Evolutionary conservation across 148 eudicot genomes (phyloP).

Genomic region (Vaccinium myrtillus): DNA sequence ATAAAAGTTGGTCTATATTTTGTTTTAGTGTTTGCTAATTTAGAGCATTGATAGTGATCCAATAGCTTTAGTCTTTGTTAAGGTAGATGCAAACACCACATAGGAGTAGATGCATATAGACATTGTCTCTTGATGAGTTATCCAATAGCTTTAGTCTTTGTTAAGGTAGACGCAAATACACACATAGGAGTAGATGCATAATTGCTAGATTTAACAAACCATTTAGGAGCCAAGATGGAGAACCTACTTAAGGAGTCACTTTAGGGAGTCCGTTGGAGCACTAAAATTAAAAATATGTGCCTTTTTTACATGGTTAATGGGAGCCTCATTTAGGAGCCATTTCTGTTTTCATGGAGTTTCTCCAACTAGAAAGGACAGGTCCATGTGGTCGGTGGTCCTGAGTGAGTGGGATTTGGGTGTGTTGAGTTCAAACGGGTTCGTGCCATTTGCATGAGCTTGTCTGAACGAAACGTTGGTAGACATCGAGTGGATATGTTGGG

Average conservation of each 20-base stretch:
- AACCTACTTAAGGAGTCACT: not conserved
- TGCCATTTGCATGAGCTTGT: too few species aligned
- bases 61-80: too few species aligned
- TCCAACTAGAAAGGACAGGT: not conserved
- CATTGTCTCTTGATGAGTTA: not conserved
- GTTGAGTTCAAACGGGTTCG: not conserved
- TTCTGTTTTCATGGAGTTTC: not conserved
- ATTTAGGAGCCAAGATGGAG: not conserved
- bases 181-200: too few species aligned
- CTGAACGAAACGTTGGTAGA: not conserved
- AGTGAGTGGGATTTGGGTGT: not conserved
- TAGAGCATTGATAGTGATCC: not conserved
- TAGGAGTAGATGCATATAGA: too few species aligned
- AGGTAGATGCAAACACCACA: too few species aligned
- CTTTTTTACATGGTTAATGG: not conserved
- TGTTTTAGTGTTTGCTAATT: not conserved
- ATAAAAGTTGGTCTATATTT: not conserved
- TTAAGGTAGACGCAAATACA: too few species aligned
- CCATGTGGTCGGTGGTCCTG: not conserved
- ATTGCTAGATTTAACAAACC: not conserved
- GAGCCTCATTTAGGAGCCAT: not conserved
- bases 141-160: not conserved
- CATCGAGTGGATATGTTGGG: not conserved
- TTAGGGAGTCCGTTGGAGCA: not conserved
- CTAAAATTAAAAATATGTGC: not conserved